Percentiles rank a stretch among this genome's conserved stretches.
Conservation (phyloP, 2,329 filamentous ascomycete genomes). For the Penicillium sp. region DNA sequence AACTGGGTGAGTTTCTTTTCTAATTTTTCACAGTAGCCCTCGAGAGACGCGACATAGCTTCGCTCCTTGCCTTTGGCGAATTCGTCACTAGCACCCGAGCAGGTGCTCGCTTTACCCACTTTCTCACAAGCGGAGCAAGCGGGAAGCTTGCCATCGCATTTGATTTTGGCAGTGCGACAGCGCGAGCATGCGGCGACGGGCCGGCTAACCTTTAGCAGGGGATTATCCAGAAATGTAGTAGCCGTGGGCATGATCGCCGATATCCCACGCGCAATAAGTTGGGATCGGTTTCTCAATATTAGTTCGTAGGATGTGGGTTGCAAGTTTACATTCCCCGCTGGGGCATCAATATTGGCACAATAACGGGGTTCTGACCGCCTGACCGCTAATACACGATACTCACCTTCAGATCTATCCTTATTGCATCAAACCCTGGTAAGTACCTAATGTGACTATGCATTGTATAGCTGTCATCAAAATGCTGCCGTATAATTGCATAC, state of each 20-base stretch:
- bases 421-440: not conserved
- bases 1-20: conserved; percentile 67
- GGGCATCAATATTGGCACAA: not conserved
- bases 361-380: not conserved
- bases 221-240: conserved; percentile 40
- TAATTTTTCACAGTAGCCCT: conserved; percentile 83
- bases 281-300: not conserved
- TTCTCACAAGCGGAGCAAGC: conserved; percentile 95
- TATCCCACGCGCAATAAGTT: not conserved
- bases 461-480: not conserved
- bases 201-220: conserved; percentile 62
- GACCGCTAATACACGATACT: not conserved
- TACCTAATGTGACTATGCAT: not conserved
- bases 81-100: conserved; percentile 91
- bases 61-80: conserved; percentile 94
- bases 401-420: not conserved
- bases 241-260: conserved; percentile 31
- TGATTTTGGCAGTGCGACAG: conserved; percentile 91
- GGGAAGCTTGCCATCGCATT: conserved; percentile 95
- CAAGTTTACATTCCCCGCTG: not conserved
- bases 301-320: not conserved
- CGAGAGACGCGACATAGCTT: conserved; percentile 95
- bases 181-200: conserved; percentile 78
- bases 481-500: no score
- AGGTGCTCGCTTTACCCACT: conserved; percentile 80